Percentiles rank a stretch among this genome's conserved stretches.
Conservation (phyloP, 352 stramenopile species). For the Thalassiosira livingstoniorum region DNA sequence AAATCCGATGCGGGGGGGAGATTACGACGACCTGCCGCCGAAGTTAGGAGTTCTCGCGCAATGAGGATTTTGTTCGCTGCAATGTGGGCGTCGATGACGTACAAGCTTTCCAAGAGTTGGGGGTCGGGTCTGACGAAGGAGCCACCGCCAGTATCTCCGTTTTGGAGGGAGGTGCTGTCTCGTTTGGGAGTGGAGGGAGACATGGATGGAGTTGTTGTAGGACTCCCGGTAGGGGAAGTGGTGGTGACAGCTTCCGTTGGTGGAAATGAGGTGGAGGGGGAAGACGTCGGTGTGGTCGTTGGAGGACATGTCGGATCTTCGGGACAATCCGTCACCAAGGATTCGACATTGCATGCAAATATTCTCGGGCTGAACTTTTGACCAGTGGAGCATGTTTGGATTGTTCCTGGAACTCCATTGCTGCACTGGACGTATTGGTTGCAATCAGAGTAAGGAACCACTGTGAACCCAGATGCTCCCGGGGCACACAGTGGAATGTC, state of each 20-base stretch:
- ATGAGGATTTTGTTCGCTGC: constrained; percentile 51
- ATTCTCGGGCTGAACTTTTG: constrained; percentile 29
- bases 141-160: neutral
- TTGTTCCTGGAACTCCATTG: constrained; percentile 16
- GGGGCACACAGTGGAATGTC: constrained; percentile 29
- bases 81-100: constrained; percentile 57
- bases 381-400: constrained; percentile 9
- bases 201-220: neutral
- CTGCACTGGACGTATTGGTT: constrained; percentile 31
- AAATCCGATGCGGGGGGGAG: constrained; percentile 10
- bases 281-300: neutral
- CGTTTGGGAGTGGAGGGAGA: neutral
- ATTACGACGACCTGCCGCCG: neutral
- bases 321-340: constrained; percentile 20
- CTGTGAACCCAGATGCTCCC: constrained; percentile 1
- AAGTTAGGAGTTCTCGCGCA: constrained; percentile 39
- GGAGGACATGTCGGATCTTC: constrained; percentile 40
- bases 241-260: constrained; percentile 16
- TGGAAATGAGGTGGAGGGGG: neutral
- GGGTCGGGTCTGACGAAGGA: neutral
- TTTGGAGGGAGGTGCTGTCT: neutral
- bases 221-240: neutral
- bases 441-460: constrained; percentile 27
- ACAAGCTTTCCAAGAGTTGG: constrained; percentile 32
- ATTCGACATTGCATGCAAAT: constrained; percentile 34